A percentile compares a stretch with the other conserved stretches of the same genome.
These are phyloP conservation scores for Delonix regia DNA, from an alignment of 306 rosid species.

Conservation along the genomic window DNA sequence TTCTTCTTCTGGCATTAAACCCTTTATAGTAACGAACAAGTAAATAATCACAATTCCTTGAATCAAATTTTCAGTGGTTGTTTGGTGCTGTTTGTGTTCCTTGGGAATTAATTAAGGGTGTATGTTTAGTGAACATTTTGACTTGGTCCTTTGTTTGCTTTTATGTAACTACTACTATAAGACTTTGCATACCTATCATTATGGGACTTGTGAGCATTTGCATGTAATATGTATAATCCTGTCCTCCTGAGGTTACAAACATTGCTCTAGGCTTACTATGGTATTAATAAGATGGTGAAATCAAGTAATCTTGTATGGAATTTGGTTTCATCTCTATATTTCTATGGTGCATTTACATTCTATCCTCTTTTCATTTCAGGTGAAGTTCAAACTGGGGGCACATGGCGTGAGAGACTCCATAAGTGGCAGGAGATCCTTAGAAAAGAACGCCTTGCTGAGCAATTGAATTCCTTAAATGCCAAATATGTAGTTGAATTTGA, in stretches of 20 bases:
- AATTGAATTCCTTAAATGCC: conserved; percentile 64
- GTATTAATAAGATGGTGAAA: conserved; percentile 31
- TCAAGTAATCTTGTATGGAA: conserved; percentile 2
- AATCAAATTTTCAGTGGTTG: not conserved
- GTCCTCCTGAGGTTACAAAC: not conserved
- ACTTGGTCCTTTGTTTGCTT: not conserved
- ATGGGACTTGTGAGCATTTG: conserved; percentile 8
- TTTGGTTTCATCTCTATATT: conserved; percentile 33
- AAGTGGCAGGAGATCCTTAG: conserved; percentile 81
- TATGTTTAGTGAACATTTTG: not conserved
- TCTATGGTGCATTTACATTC: not conserved
- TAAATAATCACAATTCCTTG: not conserved
- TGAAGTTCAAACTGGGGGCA: conserved; percentile 53
- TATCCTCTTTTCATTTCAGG: conserved; percentile 45
- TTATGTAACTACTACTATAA: not conserved
- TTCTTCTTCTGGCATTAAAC: not conserved
- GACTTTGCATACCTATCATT: not conserved
- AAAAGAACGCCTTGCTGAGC: conserved; percentile 65
- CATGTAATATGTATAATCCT: not conserved
- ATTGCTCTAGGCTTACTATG: conserved; percentile 22
- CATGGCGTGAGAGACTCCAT: conserved; percentile 86
- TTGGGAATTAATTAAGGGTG: not conserved
- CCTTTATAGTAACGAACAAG: not conserved
- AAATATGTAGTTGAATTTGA: conserved; percentile 89
- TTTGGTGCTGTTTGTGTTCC: not conserved